Conservation (phyloP, 2,329 filamentous ascomycete genomes). For the Aureobasidium musti region DNA sequence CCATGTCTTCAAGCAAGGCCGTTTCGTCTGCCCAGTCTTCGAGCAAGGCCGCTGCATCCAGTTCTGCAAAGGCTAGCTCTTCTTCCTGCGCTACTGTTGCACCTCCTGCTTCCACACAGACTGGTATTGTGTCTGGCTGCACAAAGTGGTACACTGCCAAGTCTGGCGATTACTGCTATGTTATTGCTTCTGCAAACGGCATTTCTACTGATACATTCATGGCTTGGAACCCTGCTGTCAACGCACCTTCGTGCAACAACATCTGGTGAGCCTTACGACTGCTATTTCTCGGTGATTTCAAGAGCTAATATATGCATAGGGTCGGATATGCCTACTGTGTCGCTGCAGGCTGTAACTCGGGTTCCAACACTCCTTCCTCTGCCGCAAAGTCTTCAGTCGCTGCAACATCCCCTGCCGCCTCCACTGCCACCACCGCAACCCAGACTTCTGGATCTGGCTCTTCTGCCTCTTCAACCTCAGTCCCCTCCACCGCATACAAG, state of each 20-base stretch:
- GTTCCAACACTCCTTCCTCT: neutral
- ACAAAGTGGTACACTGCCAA: constrained; percentile 35
- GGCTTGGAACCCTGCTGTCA: constrained; percentile 37
- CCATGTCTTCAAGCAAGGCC: constrained; percentile 10
- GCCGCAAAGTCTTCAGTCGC: constrained; percentile 8
- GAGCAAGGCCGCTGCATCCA: constrained; percentile 5
- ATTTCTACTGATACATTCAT: constrained; percentile 35
- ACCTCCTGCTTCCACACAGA: constrained; percentile 35
- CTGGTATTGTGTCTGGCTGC: constrained; percentile 35
- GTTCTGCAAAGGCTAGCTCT: constrained; percentile 17
- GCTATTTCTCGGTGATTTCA: neutral
- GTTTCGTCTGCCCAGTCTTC: neutral
- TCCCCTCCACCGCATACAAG: constrained; percentile 33
- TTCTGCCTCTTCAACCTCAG: too few species aligned
- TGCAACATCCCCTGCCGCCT: neutral
- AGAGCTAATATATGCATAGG: neutral
- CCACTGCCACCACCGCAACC: neutral
- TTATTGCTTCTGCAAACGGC: constrained; percentile 32
- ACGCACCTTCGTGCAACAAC: constrained; percentile 32
- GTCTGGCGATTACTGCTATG: constrained; percentile 35
- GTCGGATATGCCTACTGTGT: constrained; percentile 37
- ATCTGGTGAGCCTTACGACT: constrained; percentile 30
- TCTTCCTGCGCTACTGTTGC: constrained; percentile 29
- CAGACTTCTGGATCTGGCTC: too few species aligned
- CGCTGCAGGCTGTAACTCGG: constrained; percentile 32